These are phyloP conservation scores for Diaporthe helianthi DNA, from an alignment of 2,329 filamentous ascomycete genomes.

Conservation along the genomic window DNA sequence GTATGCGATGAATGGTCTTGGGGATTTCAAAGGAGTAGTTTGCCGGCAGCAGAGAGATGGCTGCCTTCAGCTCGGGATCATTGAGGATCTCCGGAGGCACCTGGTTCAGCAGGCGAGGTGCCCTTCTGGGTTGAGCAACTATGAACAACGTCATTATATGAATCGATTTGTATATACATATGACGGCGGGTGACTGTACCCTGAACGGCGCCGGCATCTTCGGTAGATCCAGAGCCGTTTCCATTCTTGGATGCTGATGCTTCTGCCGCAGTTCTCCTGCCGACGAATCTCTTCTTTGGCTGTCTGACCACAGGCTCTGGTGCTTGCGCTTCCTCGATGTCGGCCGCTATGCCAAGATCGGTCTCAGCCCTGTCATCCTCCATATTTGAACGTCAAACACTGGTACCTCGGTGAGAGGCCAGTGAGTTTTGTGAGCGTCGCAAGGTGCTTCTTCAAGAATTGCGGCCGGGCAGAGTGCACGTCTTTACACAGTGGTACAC, in stretches of 20 bases:
- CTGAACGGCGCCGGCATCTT: conserved; percentile 72
- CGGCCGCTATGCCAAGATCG: conserved; percentile 73
- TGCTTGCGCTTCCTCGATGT: conserved; percentile 60
- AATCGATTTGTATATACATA: neutral
- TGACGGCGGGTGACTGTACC: conserved; percentile 52
- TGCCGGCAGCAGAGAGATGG: conserved; percentile 84
- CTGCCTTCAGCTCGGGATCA: conserved; percentile 84
- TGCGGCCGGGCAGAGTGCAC: neutral
- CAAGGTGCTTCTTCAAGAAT: neutral
- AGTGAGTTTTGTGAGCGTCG: neutral
- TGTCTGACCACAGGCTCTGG: conserved; percentile 64
- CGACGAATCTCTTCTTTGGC: conserved; percentile 92
- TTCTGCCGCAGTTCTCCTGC: conserved; percentile 75
- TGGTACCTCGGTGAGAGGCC: neutral
- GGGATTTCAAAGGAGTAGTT: conserved; percentile 99
- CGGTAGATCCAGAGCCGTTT: conserved; percentile 47
- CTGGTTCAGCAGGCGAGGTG: conserved; percentile 85
- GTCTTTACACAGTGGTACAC: neutral
- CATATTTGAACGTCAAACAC: conserved; percentile 55
- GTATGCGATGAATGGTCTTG: conserved; percentile 96
- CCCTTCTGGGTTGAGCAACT: conserved; percentile 76
- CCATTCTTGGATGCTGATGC: conserved; percentile 56
- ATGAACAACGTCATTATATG: conserved; percentile 28
- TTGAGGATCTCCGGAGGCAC: conserved; percentile 87
- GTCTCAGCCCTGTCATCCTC: conserved; percentile 76